Percentiles rank a stretch among this genome's conserved stretches.
Conservation (phyloP, 108 stramenopile species). For the Nitzschia sp. region DNA sequence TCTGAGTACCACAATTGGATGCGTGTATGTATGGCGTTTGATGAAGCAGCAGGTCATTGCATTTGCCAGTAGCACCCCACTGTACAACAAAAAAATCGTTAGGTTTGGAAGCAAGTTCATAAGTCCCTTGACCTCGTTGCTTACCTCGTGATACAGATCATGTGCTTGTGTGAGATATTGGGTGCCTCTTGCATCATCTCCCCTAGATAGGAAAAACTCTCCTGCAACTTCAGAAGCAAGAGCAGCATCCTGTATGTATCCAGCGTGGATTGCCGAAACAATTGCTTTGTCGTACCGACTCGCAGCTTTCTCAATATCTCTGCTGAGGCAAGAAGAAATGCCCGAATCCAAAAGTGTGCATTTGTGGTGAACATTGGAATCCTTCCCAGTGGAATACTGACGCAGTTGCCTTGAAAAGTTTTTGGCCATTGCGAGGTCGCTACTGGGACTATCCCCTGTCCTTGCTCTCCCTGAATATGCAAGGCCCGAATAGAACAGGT, state of each 20-base stretch:
- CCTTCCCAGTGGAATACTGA: constrained; percentile 13
- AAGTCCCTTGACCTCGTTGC: neutral
- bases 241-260: constrained; percentile 37
- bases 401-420: constrained; percentile 7
- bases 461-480: constrained; percentile 20
- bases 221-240: constrained; percentile 33
- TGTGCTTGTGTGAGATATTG: constrained; percentile 28
- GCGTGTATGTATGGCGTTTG: no score
- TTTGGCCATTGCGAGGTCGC: neutral
- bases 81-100: neutral
- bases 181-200: neutral
- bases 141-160: constrained; percentile 21
- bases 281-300: constrained; percentile 31
- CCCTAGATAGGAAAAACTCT: constrained; percentile 10
- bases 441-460: neutral
- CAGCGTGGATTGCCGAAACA: constrained; percentile 17
- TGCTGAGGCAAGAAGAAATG: constrained; percentile 9
- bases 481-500: constrained; percentile 22
- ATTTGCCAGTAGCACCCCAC: constrained; percentile 23
- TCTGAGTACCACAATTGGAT: no score
- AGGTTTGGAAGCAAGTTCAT: neutral
- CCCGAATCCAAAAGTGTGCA: constrained; percentile 27
- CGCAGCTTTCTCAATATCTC: constrained; percentile 13
- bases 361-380: constrained; percentile 16
- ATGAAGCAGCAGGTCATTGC: neutral